Evolutionary conservation across 1,284 basidiomycete species (phyloP).

Genomic region (Fomitopsis schrenkii): DNA sequence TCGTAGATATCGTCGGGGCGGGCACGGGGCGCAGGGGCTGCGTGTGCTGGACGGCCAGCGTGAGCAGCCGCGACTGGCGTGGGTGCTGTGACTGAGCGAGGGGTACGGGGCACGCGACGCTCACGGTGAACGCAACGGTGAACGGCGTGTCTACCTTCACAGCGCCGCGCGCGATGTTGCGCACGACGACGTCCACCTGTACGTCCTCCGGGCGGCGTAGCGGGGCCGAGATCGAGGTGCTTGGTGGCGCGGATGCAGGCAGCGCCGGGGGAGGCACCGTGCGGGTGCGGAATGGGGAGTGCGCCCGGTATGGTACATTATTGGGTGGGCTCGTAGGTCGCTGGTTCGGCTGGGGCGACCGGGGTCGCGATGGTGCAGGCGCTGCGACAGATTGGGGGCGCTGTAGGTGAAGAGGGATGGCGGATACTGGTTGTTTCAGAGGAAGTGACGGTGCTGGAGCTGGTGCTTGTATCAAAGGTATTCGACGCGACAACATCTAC

Average conservation of each 20-base stretch:
- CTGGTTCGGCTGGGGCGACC: conserved; percentile 42
- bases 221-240: not conserved
- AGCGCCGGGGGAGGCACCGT: conserved; percentile 17
- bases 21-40: conserved; percentile 32
- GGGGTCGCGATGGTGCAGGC: conserved; percentile 45
- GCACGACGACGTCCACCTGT: conserved; percentile 57
- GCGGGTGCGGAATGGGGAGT: conserved; percentile 52
- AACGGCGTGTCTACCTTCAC: conserved; percentile 56
- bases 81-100: conserved; percentile 21
- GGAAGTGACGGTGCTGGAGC: conserved; percentile 22
- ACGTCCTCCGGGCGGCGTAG: conserved; percentile 34
- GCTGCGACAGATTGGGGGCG: conserved; percentile 37
- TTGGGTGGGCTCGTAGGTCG: conserved; percentile 38
- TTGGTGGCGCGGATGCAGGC: not conserved
- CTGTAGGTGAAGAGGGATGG: conserved; percentile 70
- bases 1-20: conserved; percentile 14
- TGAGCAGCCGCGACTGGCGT: conserved; percentile 37
- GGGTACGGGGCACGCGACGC: conserved; percentile 40
- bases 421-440: conserved; percentile 52
- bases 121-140: conserved; percentile 46
- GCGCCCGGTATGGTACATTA: conserved; percentile 39
- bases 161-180: conserved; percentile 40
- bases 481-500: conserved; percentile 68
- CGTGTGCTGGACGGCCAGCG: conserved; percentile 63
- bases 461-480: conserved; percentile 44